Percentiles rank a stretch among this genome's conserved stretches.
Evolutionary conservation across 1,139 yeast species (phyloP).

Genomic region (Pichia sp.): DNA sequence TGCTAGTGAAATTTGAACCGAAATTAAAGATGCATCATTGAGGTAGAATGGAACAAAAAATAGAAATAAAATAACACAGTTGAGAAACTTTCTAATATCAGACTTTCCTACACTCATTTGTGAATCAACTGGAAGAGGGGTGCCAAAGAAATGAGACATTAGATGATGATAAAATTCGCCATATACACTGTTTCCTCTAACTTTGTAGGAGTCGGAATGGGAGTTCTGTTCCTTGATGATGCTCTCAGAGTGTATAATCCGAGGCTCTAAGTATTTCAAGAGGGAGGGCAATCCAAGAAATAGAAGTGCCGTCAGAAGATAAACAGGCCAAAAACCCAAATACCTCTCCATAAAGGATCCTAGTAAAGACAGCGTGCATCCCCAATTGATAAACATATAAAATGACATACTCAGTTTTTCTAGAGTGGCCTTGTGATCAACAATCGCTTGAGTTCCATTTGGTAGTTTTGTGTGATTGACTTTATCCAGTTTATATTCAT

Average conservation of each 20-base stretch:
- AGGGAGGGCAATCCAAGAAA: slow-evolving; percentile 46
- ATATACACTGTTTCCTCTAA: slow-evolving; percentile 26
- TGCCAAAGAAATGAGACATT: slow-evolving; percentile 41
- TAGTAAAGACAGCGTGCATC: slow-evolving; percentile 73
- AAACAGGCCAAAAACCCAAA: slow-evolving; percentile 78
- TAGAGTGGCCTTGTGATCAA: slow-evolving; percentile 66
- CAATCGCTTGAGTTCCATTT: slow-evolving; percentile 52
- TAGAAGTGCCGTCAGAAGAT: slow-evolving; percentile 51
- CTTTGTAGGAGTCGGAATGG: neutral
- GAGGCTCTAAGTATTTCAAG: slow-evolving; percentile 21
- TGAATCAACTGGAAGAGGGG: slow-evolving; percentile 7
- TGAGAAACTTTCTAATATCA: slow-evolving; percentile 55
- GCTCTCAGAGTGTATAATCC: slow-evolving; percentile 23
- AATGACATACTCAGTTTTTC: slow-evolving; percentile 74
- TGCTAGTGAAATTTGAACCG: slow-evolving; percentile 61
- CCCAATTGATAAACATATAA: slow-evolving; percentile 77
- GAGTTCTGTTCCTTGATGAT: slow-evolving; percentile 17
- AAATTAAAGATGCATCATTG: slow-evolving; percentile 45
- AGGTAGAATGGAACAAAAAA: slow-evolving; percentile 61
- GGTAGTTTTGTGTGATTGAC: slow-evolving; percentile 37
- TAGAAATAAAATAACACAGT: slow-evolving; percentile 59
- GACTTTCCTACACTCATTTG: slow-evolving; percentile 34
- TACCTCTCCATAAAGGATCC: slow-evolving; percentile 69
- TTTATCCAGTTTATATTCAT: slow-evolving; percentile 43
- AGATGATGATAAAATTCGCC: slow-evolving; percentile 32